phyloP scores from a whole-genome alignment of 2,329 filamentous ascomycete genomes.

The Neopestalotiopsis rosae region DNA sequence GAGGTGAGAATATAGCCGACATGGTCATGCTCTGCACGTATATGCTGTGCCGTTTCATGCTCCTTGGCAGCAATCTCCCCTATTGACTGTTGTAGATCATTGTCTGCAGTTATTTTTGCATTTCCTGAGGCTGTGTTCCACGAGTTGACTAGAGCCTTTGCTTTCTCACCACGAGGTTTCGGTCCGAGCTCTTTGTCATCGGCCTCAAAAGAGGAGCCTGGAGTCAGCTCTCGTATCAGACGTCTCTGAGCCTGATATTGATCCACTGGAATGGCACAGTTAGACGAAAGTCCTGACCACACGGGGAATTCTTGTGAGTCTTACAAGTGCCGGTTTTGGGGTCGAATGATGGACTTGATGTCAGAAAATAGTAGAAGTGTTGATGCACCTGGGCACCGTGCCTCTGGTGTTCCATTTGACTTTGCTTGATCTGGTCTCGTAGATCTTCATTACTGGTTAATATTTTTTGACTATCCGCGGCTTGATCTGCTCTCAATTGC shows the following conservation, averaged over 20 bases:
- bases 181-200: not conserved
- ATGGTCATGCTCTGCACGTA: constrained; percentile 20
- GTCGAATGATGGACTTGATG: constrained; percentile 20
- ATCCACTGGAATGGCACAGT: too few species aligned
- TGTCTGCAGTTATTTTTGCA: not conserved
- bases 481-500: constrained; percentile 15
- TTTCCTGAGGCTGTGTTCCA: not conserved
- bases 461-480: constrained; percentile 11
- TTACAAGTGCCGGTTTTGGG: constrained; percentile 21
- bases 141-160: not conserved
- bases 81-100: constrained; percentile 20
- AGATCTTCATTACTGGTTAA: not conserved
- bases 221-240: not conserved
- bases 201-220: not conserved
- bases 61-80: constrained; percentile 11
- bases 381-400: constrained; percentile 18
- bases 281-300: too few species aligned
- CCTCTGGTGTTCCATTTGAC: not conserved
- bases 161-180: not conserved
- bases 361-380: constrained; percentile 20
- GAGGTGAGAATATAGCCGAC: constrained; percentile 23
- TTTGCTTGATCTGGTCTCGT: not conserved
- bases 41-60: not conserved
- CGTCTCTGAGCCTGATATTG: constrained; percentile 5
- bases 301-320: too few species aligned